Evolutionary conservation across 2,329 filamentous ascomycete genomes (phyloP), one percentile per base, ranked within the genome.

Genomic region (Colletotrichum coccodes): DNA sequence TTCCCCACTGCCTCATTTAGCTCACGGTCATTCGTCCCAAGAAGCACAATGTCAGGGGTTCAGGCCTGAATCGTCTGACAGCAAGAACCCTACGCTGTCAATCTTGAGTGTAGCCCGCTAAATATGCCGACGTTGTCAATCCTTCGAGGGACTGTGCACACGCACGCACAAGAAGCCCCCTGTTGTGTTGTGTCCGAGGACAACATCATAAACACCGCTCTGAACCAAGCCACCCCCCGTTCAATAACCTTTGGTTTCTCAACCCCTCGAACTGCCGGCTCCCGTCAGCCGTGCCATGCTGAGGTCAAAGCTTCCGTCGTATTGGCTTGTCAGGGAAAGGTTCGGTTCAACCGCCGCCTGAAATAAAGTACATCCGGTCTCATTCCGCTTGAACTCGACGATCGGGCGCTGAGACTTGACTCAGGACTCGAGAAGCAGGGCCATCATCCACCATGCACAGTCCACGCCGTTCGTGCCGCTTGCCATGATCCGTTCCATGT

Each of bases 251-350:
- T 67, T 28, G 46, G 46, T 53, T 64, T 23, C 60, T 68, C 64
- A 18, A 49, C 58, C 34, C 61, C 64, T 64, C 49, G 40, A 68
- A 60, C 61, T 68, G 61, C 65, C 54, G 65, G 61, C 42, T 60
- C 40, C 34, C 49, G 54, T 60, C n/a, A 42, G 44, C 54, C 49
- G 34, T 54, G 16, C 56, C 61, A 60, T 65, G 32, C 34, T 50
- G 49, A 47, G 54, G 54, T 50, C 65, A 60, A 54, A 54, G 61
- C 65, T 54, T 54, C 18, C 28, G 6, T 52, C 36, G 9, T 54
- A 21, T 32, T 14, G 18, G 23, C 32, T 54, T 40, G 44, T 47
- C 32, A 59, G 4, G 7, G 34, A 18, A 36, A 54, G 34, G n/a
- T n/a, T 26, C n/a, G 50, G 11, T 40, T 60, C 30, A 42, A 23